A percentile compares a stretch with the other conserved stretches of the same genome.
phyloP scores from a whole-genome alignment of 306 rosid genomes.

The Ochetophila trinervis region DNA sequence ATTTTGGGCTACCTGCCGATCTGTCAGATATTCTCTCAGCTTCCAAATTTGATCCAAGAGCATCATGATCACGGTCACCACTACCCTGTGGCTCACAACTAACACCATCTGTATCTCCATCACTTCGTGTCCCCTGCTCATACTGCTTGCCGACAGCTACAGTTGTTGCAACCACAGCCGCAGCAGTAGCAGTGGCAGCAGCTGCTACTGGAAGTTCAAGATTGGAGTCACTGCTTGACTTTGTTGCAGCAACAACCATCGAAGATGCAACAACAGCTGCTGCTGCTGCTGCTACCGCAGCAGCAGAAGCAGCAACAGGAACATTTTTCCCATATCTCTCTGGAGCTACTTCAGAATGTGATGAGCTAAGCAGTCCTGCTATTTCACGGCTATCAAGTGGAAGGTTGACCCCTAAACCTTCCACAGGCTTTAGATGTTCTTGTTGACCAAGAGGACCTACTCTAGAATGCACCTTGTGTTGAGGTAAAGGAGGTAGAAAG shows the following conservation, averaged over 20 bases:
- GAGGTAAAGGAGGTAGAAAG: conserved; percentile 68
- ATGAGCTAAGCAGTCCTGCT: conserved; percentile 38
- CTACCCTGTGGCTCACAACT: conserved; percentile 54
- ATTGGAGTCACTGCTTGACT: conserved; percentile 57
- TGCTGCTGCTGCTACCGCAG: conserved; percentile 80
- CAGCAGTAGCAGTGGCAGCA: conserved; percentile 96
- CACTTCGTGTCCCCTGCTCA: conserved; percentile 66
- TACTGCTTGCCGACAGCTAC: conserved; percentile 82
- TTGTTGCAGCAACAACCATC: conserved; percentile 82
- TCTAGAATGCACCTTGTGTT: conserved; percentile 42
- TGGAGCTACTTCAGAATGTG: conserved; percentile 49
- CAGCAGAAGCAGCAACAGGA: conserved; percentile 90
- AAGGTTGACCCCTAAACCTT: conserved; percentile 53
- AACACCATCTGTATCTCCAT: conserved; percentile 53
- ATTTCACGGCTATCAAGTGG: conserved; percentile 51
- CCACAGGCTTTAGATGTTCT: conserved; percentile 52
- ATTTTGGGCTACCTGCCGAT: conserved; percentile 71
- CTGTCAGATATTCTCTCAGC: conserved; percentile 72
- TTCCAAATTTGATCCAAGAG: conserved; percentile 47
- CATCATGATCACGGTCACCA: conserved; percentile 50
- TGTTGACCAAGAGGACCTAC: conserved; percentile 48
- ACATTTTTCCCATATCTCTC: conserved; percentile 62
- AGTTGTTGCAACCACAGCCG: conserved; percentile 94
- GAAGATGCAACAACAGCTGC: conserved; percentile 96
- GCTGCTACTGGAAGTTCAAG: conserved; percentile 86